These are phyloP conservation scores for Melampsora abietis-canadensis DNA, from an alignment of 1,284 basidiomycete genomes.

Conservation along the genomic window DNA sequence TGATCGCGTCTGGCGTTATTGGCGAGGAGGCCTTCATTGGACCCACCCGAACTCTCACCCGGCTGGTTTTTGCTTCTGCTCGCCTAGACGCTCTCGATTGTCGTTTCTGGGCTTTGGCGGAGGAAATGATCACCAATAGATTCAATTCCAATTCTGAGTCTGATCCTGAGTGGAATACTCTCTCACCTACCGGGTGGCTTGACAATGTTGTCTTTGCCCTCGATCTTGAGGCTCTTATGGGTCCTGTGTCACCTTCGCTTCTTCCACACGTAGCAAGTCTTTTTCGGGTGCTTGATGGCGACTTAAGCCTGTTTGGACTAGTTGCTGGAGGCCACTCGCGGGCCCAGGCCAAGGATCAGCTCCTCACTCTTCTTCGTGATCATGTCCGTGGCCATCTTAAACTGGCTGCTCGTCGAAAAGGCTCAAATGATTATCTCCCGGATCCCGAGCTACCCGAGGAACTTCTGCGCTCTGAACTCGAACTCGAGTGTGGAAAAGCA, in stretches of 20 bases:
- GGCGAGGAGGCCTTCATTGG: constrained; percentile 42
- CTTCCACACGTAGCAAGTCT: constrained; percentile 12
- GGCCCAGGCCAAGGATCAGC: constrained; percentile 20
- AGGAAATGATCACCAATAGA: not conserved
- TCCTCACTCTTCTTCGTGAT: constrained; percentile 18
- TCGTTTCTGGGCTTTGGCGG: constrained; percentile 28
- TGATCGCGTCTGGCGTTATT: constrained; percentile 31
- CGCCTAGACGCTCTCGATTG: constrained; percentile 26
- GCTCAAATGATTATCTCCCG: constrained; percentile 8
- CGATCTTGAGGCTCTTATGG: constrained; percentile 29
- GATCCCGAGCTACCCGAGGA: constrained; percentile 33
- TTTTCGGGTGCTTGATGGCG: constrained; percentile 37
- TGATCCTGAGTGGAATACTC: not conserved
- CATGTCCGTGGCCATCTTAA: constrained; percentile 5
- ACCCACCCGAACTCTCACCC: constrained; percentile 31
- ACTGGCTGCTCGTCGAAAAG: constrained; percentile 5
- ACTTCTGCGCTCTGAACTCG: constrained; percentile 27
- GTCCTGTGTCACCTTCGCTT: constrained; percentile 5
- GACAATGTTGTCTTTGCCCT: constrained; percentile 40
- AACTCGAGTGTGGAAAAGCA: not conserved
- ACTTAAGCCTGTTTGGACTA: constrained; percentile 30
- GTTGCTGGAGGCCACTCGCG: constrained; percentile 10
- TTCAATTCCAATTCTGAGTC: not conserved
- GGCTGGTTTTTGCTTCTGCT: constrained; percentile 27
- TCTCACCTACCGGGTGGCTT: constrained; percentile 3